A percentile compares a stretch with the other conserved stretches of the same genome.
These are phyloP conservation scores for Fusarium coffeatum DNA, from an alignment of 2,329 filamentous ascomycete genomes.

Conservation along the genomic window DNA sequence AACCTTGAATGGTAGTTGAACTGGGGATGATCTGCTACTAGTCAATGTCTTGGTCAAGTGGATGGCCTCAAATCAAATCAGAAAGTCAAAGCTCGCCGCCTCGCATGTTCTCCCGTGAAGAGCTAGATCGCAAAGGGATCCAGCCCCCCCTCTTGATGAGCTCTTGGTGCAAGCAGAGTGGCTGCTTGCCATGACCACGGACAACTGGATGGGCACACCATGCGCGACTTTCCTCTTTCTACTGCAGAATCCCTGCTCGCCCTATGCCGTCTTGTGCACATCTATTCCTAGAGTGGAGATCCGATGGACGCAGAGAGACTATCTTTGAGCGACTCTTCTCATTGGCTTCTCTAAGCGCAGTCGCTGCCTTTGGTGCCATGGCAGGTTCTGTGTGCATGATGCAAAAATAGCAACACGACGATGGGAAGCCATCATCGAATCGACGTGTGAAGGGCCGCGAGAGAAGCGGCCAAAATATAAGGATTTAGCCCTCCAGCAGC, in stretches of 20 bases:
- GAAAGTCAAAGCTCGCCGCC: conserved; percentile 39
- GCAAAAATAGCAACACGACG: conserved; percentile 55
- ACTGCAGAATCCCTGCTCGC: conserved; percentile 33
- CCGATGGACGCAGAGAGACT: conserved; percentile 40
- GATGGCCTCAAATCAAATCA: conserved; percentile 43
- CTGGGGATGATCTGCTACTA: conserved; percentile 21
- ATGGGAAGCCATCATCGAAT: conserved; percentile 45
- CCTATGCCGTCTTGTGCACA: conserved; percentile 45
- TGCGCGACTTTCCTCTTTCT: conserved; percentile 49
- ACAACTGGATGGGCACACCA: conserved; percentile 45
- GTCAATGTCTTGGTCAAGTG: conserved; percentile 24
- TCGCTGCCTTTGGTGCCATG: conserved; percentile 47
- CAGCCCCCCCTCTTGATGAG: conserved; percentile 36
- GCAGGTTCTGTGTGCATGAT: conserved; percentile 45
- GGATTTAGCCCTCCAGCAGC: conserved; percentile 62
- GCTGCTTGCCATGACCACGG: conserved; percentile 40
- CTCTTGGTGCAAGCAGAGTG: conserved; percentile 42
- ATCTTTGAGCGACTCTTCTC: conserved; percentile 48
- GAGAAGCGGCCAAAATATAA: conserved; percentile 67
- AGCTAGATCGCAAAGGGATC: conserved; percentile 42
- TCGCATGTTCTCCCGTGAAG: conserved; percentile 36
- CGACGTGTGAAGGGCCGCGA: conserved; percentile 52
- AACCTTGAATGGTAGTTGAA: conserved; percentile 20
- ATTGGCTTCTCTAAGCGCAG: conserved; percentile 64
- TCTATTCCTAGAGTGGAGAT: conserved; percentile 49